Conservation (phyloP, 148 eudicot species). For the Pouteria glomerata region DNA sequence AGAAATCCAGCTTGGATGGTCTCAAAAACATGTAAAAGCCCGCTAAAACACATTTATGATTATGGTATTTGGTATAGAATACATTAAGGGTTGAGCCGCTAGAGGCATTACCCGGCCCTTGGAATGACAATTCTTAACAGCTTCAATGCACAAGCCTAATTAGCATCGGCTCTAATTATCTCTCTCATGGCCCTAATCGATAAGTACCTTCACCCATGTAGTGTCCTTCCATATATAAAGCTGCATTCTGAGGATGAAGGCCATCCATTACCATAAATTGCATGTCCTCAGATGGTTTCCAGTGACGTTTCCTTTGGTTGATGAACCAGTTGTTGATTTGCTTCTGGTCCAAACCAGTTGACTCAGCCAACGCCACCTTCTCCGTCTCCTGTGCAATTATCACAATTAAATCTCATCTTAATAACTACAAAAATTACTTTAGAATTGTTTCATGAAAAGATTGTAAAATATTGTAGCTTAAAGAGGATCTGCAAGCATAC, state of each 20-base stretch:
- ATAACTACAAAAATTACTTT: too few species aligned
- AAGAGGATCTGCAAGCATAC: conserved; percentile 11
- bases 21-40: too few species aligned
- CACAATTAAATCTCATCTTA: not conserved
- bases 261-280: not conserved
- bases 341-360: not conserved
- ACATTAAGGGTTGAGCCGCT: too few species aligned
- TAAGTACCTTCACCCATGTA: not conserved
- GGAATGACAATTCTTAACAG: too few species aligned
- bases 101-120: too few species aligned
- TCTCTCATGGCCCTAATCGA: not conserved
- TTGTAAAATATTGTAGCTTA: not conserved
- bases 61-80: too few species aligned
- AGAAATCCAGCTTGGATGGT: too few species aligned
- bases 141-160: too few species aligned
- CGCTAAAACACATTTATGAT: too few species aligned
- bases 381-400: not conserved
- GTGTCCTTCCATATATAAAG: not conserved
- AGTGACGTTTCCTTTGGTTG: not conserved
- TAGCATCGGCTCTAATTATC: too few species aligned
- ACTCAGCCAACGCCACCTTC: not conserved
- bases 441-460: too few species aligned
- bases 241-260: not conserved
- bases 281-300: not conserved
- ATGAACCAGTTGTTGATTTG: not conserved